Base-by-base conservation (phyloP, 352 stramenopile species). In the Globisporangium heterothallicum region DNA sequence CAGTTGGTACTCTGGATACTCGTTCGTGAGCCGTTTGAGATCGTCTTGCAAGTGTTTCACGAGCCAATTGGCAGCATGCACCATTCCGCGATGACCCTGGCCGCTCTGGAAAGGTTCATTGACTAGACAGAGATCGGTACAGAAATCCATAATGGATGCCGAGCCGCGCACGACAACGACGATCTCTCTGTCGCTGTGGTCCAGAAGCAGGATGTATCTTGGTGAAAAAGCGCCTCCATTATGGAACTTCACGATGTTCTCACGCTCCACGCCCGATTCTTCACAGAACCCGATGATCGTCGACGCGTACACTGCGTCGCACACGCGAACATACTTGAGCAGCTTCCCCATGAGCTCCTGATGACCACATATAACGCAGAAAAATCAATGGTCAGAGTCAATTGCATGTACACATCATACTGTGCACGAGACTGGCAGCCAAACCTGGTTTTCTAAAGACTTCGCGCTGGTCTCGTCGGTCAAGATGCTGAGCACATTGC, bases 81-180 rank as follows among this genome's bases (percentile, higher is more conserved):
- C 79, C 61, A 93, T 93, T 14, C 82, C 82, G n/a, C 82, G 78
- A 56, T 93, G 82, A 10, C 74, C 82, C 53, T 93, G 74, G 4
- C 82, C 82, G 26, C 63, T 34, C 16, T 62, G 63, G 27, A 93
- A 91, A 3, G 79, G 67, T 56, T 91, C 82, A 53, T 87, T 88
- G 41, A 84, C 63, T 38, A 93, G 68, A 52, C 78, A 89, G 36
- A 93, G 44, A 34, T 93, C 82, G 1, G 80, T 93, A 51, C 74
- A 87, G 47, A 93, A 93, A 56, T 93, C 82, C 45, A 91, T 54
- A 29, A 93, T 72, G 19, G 78, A 86, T 24, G 82, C 78, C 4
- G 78, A 86, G 32, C 82, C 82, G 10, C 82, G 78, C 24, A 86
- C 64, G 18, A 71, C 74, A 2, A 89, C 58, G 29, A 90, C 59